A percentile compares a stretch with the other conserved stretches of the same genome.
These are phyloP conservation scores for Yarrowia yakushimensis DNA, from an alignment of 805 yeast genomes.

Conservation along the genomic window DNA sequence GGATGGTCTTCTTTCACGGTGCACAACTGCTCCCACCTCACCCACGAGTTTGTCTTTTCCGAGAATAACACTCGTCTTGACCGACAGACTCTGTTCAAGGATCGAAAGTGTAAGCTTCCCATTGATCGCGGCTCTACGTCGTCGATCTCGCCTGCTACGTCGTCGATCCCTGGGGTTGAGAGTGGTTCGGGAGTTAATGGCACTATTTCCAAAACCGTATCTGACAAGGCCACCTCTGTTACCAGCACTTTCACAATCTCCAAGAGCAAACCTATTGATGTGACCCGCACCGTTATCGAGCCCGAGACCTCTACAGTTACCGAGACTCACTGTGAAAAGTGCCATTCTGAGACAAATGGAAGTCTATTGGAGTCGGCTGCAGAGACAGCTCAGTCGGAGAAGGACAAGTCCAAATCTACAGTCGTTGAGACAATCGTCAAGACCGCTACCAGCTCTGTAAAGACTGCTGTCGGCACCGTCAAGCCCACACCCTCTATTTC, in stretches of 20 bases:
- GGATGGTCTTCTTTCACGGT: conserved; percentile 37
- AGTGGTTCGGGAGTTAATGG: neutral
- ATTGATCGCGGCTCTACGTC: neutral
- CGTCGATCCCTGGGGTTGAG: conserved; percentile 17
- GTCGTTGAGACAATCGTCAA: neutral
- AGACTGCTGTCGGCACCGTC: neutral
- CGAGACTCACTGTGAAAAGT: conserved; percentile 11
- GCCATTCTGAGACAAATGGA: conserved; percentile 18
- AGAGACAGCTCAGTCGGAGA: neutral
- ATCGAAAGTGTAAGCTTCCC: conserved; percentile 19
- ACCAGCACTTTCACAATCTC: neutral
- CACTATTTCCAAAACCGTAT: neutral
- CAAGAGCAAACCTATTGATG: neutral
- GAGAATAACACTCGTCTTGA: conserved; percentile 33
- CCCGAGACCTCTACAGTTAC: conserved; percentile 9
- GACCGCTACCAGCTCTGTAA: neutral
- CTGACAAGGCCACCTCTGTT: neutral
- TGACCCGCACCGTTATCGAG: neutral
- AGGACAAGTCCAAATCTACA: neutral
- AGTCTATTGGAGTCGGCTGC: conserved; percentile 2
- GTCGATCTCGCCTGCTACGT: neutral
- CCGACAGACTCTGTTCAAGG: conserved; percentile 34
- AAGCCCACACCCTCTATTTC: neutral
- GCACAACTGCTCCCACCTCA: conserved; percentile 36
- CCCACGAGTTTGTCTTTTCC: conserved; percentile 36